A percentile compares a stretch with the other conserved stretches of the same genome.
Evolutionary conservation across 2,329 filamentous ascomycete genomes (phyloP).

Genomic region (Penicillium sp.): DNA sequence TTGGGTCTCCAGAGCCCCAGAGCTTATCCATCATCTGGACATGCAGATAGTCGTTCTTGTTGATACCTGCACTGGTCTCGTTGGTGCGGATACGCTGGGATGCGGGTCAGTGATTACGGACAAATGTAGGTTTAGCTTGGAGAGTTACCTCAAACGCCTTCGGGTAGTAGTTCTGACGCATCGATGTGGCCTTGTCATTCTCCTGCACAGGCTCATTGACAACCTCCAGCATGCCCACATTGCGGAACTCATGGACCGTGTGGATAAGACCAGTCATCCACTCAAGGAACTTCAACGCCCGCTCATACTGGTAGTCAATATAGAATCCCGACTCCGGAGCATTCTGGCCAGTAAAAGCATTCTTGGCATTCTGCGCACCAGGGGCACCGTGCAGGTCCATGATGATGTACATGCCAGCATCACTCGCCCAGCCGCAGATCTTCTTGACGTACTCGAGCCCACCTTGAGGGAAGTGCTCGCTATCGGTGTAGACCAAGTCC

Average conservation of each 20-base stretch:
- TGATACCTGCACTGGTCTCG: constrained; percentile 50
- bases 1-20: constrained; percentile 61
- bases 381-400: constrained; percentile 57
- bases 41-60: constrained; percentile 51
- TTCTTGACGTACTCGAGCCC: constrained; percentile 51
- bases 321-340: constrained; percentile 56
- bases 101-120: not conserved
- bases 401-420: constrained; percentile 56
- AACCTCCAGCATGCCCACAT: constrained; percentile 61
- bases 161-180: constrained; percentile 52
- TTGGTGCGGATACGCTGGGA: constrained; percentile 50
- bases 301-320: constrained; percentile 57
- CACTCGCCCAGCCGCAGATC: constrained; percentile 52
- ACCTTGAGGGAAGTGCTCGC: constrained; percentile 56
- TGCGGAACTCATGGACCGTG: constrained; percentile 50
- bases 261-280: constrained; percentile 59
- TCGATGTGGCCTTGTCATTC: constrained; percentile 33
- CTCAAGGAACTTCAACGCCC: constrained; percentile 57
- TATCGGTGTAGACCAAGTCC: constrained; percentile 48
- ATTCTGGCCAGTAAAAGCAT: constrained; percentile 53
- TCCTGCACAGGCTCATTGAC: constrained; percentile 60
- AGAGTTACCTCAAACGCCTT: constrained; percentile 44
- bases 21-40: constrained; percentile 56
- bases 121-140: not conserved
- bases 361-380: constrained; percentile 49